These are phyloP conservation scores for Stropharia rugosoannulata DNA, from an alignment of 768 basidiomycete genomes.

Conservation along the genomic window DNA sequence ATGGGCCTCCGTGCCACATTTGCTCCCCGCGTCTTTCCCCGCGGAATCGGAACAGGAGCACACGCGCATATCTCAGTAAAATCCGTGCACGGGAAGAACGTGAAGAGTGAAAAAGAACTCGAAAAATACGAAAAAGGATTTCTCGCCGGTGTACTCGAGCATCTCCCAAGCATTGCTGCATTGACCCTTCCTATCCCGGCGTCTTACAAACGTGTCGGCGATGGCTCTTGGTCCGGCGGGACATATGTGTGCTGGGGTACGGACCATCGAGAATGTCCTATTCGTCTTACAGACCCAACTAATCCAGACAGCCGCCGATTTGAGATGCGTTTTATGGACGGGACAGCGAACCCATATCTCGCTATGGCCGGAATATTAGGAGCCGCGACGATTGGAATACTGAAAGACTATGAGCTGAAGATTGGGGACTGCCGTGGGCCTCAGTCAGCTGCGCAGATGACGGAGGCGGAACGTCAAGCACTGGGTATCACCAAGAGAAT, in stretches of 20 bases:
- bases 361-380: conserved; percentile 58
- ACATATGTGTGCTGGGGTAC: conserved; percentile 69
- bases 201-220: conserved; percentile 63
- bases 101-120: conserved; percentile 29
- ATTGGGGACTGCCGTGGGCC: conserved; percentile 33
- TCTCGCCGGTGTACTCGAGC: conserved; percentile 55
- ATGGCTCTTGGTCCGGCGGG: conserved; percentile 72
- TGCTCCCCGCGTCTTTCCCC: conserved; percentile 48
- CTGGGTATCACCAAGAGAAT: conserved; percentile 49
- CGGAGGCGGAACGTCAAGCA: conserved; percentile 38
- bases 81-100: conserved; percentile 18
- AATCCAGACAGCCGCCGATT: conserved; percentile 54
- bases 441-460: conserved; percentile 40
- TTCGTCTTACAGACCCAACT: conserved; percentile 53
- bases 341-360: conserved; percentile 62
- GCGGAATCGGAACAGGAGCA: conserved; percentile 51
- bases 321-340: conserved; percentile 63
- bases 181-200: conserved; percentile 59
- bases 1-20: conserved; percentile 69
- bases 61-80: conserved; percentile 72
- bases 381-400: conserved; percentile 54
- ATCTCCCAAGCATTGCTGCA: conserved; percentile 57
- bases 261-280: conserved; percentile 65
- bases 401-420: conserved; percentile 31
- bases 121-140: conserved; percentile 52